Conservation (phyloP, 2,329 filamentous ascomycete genomes). For the Sporothrix humicola region DNA sequence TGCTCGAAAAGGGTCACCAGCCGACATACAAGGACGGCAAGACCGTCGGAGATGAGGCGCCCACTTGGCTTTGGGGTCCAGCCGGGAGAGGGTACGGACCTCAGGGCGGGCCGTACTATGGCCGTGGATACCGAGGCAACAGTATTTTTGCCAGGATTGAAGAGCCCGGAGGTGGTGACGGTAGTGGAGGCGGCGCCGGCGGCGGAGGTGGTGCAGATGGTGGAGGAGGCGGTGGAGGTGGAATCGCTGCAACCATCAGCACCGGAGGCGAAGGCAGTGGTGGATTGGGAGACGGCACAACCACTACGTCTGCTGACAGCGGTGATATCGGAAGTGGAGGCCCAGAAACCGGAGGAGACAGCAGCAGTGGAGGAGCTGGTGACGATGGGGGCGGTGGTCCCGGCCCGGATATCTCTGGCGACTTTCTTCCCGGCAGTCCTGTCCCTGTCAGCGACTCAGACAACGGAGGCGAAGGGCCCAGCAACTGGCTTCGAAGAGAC, state of each 20-base stretch:
- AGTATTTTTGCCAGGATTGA: background rate
- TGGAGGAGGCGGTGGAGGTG: background rate
- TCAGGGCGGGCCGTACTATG: background rate
- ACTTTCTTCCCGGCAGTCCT: background rate
- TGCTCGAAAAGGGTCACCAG: constrained; percentile 18
- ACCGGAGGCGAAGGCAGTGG: too few species aligned
- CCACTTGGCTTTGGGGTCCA: constrained; percentile 11
- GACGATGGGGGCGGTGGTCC: background rate
- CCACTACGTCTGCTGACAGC: too few species aligned
- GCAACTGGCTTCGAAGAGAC: background rate
- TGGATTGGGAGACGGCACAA: too few species aligned
- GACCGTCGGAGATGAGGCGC: background rate
- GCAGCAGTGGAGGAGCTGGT: background rate
- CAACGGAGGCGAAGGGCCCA: constrained; percentile 9
- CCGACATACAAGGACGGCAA: constrained; percentile 14
- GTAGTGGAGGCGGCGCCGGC: background rate
- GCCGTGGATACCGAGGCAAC: too few species aligned
- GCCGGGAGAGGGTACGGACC: background rate
- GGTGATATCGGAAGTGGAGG: background rate
- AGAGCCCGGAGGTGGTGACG: background rate
- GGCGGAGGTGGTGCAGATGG: background rate
- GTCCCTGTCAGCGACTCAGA: background rate
- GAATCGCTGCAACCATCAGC: too few species aligned
- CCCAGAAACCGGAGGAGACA: background rate
- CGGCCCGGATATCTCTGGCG: background rate